These are phyloP conservation scores for Teunomyces stri DNA, from an alignment of 805 yeast genomes.

Conservation along the genomic window DNA sequence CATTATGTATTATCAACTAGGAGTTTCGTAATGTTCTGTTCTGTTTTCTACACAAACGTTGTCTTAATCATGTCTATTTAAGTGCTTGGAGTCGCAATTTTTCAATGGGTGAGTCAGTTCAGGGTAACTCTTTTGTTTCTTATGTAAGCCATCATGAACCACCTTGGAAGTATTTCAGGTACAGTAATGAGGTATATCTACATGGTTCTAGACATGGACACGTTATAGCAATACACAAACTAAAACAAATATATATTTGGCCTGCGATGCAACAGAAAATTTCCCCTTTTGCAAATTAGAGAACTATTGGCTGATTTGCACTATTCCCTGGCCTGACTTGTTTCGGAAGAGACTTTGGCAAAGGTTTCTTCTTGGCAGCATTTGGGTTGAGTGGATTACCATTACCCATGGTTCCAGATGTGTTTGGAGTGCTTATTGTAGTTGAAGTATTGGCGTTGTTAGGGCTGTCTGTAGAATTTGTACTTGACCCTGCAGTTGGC, in stretches of 20 bases:
- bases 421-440: not conserved
- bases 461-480: conserved; percentile 1
- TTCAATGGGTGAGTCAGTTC: conserved; percentile 25
- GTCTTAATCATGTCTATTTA: not conserved
- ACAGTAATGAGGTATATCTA: not conserved
- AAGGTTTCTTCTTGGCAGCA: not conserved
- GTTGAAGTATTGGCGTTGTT: not conserved
- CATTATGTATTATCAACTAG: conserved; percentile 28
- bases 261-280: not conserved
- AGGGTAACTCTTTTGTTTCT: conserved; percentile 20
- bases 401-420: not conserved
- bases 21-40: not conserved
- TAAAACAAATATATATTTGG: not conserved
- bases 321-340: conserved; percentile 1
- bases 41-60: not conserved
- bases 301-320: conserved; percentile 4
- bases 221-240: not conserved
- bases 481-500: conserved; percentile 2
- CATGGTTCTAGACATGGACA: not conserved
- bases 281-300: not conserved
- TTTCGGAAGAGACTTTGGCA: not conserved
- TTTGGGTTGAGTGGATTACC: not conserved
- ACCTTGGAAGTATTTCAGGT: not conserved
- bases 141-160: not conserved
- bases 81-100: not conserved